A percentile compares a stretch with the other conserved stretches of the same genome.
These are phyloP conservation scores for Solanum pimpinellifolium DNA, from an alignment of 257 asterid species.

Conservation along the genomic window DNA sequence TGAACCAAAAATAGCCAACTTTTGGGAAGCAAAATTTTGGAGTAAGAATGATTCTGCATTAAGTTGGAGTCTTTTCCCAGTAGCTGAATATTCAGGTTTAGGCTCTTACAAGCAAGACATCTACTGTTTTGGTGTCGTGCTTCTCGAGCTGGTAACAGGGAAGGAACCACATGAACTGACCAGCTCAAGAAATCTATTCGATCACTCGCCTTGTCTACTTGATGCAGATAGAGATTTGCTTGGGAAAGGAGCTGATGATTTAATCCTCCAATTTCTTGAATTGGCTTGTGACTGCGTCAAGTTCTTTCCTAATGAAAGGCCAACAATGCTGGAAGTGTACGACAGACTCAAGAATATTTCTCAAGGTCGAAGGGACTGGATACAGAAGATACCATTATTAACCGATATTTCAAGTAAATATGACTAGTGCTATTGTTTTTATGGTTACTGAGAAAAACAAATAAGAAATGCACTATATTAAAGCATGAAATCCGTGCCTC, in stretches of 20 bases:
- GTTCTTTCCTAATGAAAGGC: slow-evolving; percentile 6
- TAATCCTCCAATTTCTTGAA: neutral
- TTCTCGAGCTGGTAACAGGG: slow-evolving; percentile 14
- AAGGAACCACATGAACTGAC: neutral
- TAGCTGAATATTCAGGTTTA: neutral
- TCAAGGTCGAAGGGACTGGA: neutral
- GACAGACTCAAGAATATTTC: neutral
- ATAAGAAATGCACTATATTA: neutral
- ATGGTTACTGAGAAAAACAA: neutral
- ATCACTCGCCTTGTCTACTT: neutral
- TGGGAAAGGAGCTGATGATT: slow-evolving; percentile 4
- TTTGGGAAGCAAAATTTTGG: slow-evolving; percentile 7
- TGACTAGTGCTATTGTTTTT: neutral
- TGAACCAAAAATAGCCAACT: slow-evolving; percentile 10
- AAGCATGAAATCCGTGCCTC: neutral
- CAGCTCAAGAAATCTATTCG: neutral
- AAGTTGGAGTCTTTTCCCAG: neutral
- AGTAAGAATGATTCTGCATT: neutral
- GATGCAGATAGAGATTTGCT: neutral
- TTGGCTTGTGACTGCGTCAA: slow-evolving; percentile 12
- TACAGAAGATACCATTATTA: neutral
- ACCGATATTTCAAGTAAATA: neutral
- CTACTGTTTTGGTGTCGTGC: slow-evolving; percentile 8
- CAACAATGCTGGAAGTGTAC: slow-evolving; percentile 13
- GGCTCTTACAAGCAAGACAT: slow-evolving; percentile 7